A percentile compares a stretch with the other conserved stretches of the same genome.
These are phyloP conservation scores for Mycocentrospora acerina DNA, from an alignment of 2,329 filamentous ascomycete genomes.

Conservation along the genomic window DNA sequence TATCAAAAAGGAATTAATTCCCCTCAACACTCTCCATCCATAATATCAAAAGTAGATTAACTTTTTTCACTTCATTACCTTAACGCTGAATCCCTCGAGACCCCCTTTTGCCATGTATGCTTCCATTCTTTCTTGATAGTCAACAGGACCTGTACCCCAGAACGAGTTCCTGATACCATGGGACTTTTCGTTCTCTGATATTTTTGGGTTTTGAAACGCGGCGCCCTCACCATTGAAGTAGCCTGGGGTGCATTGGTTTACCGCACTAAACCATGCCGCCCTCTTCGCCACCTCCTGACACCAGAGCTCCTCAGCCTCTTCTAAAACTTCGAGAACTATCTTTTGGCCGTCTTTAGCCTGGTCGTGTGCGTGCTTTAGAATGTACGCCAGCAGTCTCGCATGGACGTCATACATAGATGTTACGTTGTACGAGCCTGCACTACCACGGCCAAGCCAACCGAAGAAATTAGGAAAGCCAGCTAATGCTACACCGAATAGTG, in stretches of 20 bases:
- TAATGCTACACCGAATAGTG: slow-evolving; percentile 45
- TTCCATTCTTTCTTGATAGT: not conserved
- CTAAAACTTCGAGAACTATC: not conserved
- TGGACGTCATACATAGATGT: slow-evolving; percentile 1
- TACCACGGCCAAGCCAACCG: not conserved
- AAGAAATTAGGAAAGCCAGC: slow-evolving; percentile 7
- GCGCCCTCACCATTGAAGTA: slow-evolving; percentile 2
- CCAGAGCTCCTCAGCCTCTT: slow-evolving; percentile 1
- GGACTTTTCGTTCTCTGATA: not conserved
- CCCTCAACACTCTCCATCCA: too few relatives aligned
- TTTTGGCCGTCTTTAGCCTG: not conserved
- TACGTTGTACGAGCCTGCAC: slow-evolving; percentile 1
- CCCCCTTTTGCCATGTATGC: not conserved
- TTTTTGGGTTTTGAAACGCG: not conserved
- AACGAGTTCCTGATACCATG: not conserved
- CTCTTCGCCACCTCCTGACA: not conserved
- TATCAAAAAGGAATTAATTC: too few relatives aligned
- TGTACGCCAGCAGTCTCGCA: not conserved
- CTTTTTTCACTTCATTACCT: too few relatives aligned
- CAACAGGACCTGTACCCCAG: not conserved
- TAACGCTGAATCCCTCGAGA: not conserved
- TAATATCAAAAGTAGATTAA: too few relatives aligned
- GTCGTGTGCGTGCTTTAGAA: not conserved
- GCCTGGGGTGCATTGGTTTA: slow-evolving; percentile 1
- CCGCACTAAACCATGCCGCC: slow-evolving; percentile 1